Percentiles rank a stretch among this genome's conserved stretches.
Evolutionary conservation across 2,329 filamentous ascomycete species (phyloP).

Genomic region (Colletotrichum viniferum): DNA sequence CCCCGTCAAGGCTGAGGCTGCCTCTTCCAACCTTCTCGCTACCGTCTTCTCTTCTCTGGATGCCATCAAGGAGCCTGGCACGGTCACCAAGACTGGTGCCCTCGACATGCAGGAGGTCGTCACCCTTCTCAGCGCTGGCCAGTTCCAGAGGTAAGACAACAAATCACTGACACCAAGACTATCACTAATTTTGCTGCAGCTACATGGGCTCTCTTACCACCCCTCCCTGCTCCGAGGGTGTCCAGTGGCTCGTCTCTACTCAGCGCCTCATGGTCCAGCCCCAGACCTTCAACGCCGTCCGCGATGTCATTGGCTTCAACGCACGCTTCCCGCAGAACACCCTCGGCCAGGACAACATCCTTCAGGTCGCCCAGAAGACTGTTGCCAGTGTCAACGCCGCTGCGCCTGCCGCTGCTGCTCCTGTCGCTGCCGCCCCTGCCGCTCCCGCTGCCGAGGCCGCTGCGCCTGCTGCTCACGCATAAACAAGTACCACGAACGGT

Average conservation of each 20-base stretch:
- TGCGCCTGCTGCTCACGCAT: not conserved
- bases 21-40: slow-evolving; percentile 46
- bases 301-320: slow-evolving; percentile 53
- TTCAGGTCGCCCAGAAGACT: slow-evolving; percentile 25
- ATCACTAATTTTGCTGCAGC: slow-evolving; percentile 21
- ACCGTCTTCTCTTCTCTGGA: slow-evolving; percentile 47
- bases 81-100: slow-evolving; percentile 40
- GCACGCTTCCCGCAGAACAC: slow-evolving; percentile 48
- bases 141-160: slow-evolving; percentile 40
- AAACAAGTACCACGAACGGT: not conserved
- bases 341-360: slow-evolving; percentile 42
- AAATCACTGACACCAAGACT: too few relatives aligned
- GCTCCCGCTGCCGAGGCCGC: not conserved
- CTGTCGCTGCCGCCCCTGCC: not conserved
- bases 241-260: slow-evolving; percentile 53
- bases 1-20: slow-evolving; percentile 40
- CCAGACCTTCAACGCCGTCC: slow-evolving; percentile 40
- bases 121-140: slow-evolving; percentile 36
- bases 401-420: not conserved
- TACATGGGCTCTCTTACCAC: slow-evolving; percentile 55
- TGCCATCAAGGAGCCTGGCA: slow-evolving; percentile 47
- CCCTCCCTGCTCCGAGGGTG: slow-evolving; percentile 52
- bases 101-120: slow-evolving; percentile 49
- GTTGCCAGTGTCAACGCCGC: not conserved
- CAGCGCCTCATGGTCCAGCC: slow-evolving; percentile 42